Base-by-base conservation (phyloP, 1,284 basidiomycete genomes). In the Calocybe gambosa region DNA sequence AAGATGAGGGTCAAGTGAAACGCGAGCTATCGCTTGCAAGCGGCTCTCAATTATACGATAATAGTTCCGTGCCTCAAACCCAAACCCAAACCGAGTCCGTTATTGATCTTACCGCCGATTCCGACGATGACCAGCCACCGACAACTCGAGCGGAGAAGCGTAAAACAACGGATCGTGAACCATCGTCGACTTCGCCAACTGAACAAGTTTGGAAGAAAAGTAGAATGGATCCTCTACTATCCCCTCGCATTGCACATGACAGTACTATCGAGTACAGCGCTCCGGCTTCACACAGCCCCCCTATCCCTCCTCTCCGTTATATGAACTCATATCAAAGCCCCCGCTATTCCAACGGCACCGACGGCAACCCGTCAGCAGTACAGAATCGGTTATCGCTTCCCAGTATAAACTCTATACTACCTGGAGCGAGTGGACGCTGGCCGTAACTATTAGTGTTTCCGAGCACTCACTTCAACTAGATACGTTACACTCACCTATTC, bases 41-140 rank as follows among this genome's bases (percentile, higher is more conserved):
- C 49, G 62, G 67, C 19, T 70, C 73, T 1, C 46, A 48, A 9
- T 42, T 40, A 9, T 50, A 40, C 23, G 44, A 43, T 15, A 40
- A 35, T 20, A 10, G 28, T 16, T 57, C 53, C 18, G 49, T 58
- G 25, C 59, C 57, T 33, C 56, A 58, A 42, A 52, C 56, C 18
- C 56, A 58, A 50, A 51, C 53, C 28, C 54, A 53, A 45, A 49
- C 55, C 36, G 65, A 68, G 6, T 70, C 76, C 46, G 77, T 91
- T 35, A 91, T 91, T 55, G 89, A 92, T 61, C 67, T 92, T 47
- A 92, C 89, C 1, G 65, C 82, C 45, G 85, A 87, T 57, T 83
- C 82, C 16, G 85, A 86, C 44, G 82, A 85, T 16, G 65, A 65
- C 12, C 60, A 63, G 33, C 54, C 60, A 28, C 54, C 55, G 19